Evolutionary conservation across 2,329 filamentous ascomycete species (phyloP), one percentile per base, ranked within the genome.

Genomic region (Dendrostoma leiphaemia): DNA sequence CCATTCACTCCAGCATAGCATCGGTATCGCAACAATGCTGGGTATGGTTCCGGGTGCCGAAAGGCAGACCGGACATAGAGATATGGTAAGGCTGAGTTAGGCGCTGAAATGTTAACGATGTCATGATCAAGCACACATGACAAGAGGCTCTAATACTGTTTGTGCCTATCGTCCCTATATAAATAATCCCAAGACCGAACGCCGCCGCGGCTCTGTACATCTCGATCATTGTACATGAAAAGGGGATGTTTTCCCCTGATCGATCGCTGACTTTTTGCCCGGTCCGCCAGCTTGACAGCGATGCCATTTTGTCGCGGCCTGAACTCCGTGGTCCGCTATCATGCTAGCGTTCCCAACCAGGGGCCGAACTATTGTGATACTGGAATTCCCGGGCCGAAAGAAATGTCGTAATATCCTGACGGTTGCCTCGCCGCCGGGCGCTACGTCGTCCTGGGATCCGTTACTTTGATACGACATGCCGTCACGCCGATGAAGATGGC

Each of bases 131-230:
- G n/a, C 12, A 29, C n/a, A 40, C 26, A 38, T 23, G 47, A 49
- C 13, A 41, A 41, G n/a, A 49, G 47, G 32, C 23, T 28, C 47
- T 49, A 40, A 49, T 49, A 26, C 47, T 31, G 35, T 40, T 49
- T 31, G 35, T 35, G 35, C 47, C 47, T 15, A n/a, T 23, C 47
- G 26, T 35, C 47, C 23, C 17, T 21, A 38, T n/a, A 15, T 41
- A 28, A 41, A 38, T 3, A 4, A 6, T 23, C 47, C 46, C 34
- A 37, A 49, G 41, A 35, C 21, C 24, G 34, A 40, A 34, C 38
- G 38, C 46, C 17, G 28, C 26, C 23, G n/a, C 29, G 17, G 28
- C 48, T 51, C 31, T 51, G 38, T 45, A 44, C 31, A 35, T 23
- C 38, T 19, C 28, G 24, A n/a, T n/a, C n/a, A n/a, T n/a, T 51